phyloP scores from a whole-genome alignment of 768 basidiomycete genomes.

The Termitomyces eurrhizus region DNA sequence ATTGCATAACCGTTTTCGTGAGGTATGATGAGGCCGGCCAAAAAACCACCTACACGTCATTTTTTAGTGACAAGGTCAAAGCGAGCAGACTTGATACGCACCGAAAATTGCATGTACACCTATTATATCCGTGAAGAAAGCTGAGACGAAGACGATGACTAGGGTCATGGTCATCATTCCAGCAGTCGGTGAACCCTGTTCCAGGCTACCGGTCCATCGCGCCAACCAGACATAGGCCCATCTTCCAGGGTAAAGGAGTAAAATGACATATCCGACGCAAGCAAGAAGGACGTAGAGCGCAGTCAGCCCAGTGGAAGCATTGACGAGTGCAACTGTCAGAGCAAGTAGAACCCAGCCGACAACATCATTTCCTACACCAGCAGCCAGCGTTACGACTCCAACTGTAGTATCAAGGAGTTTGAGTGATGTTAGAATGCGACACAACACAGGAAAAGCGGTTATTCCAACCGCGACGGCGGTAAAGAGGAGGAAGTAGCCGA shows the following conservation, averaged over 20 bases:
- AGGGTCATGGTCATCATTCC: constrained; percentile 78
- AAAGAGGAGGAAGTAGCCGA: constrained; percentile 84
- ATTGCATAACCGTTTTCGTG: constrained; percentile 81
- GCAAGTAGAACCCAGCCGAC: constrained; percentile 86
- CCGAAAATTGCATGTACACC: constrained; percentile 72
- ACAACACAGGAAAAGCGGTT: constrained; percentile 80
- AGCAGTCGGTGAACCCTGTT: constrained; percentile 66
- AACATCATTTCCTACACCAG: constrained; percentile 76
- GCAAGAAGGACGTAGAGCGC: constrained; percentile 80
- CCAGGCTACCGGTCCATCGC: constrained; percentile 64
- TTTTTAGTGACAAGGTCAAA: not conserved
- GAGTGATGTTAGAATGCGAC: constrained; percentile 79
- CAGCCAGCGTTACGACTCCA: constrained; percentile 78
- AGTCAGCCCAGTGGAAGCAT: constrained; percentile 66
- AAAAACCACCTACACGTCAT: constrained; percentile 58
- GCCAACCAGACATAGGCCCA: constrained; percentile 68
- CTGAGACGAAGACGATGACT: constrained; percentile 67
- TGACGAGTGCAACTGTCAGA: constrained; percentile 79
- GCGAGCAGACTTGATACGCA: constrained; percentile 15
- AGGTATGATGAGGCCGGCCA: constrained; percentile 80
- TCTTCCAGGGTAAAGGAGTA: constrained; percentile 62
- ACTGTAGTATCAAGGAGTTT: constrained; percentile 82
- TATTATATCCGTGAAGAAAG: constrained; percentile 86
- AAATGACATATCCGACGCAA: constrained; percentile 57
- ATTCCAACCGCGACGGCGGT: constrained; percentile 79